Evolutionary conservation across 495 filamentous ascomycete species (phyloP), one percentile per base, ranked within the genome.

Genomic region (Oleoguttula mirabilis): DNA sequence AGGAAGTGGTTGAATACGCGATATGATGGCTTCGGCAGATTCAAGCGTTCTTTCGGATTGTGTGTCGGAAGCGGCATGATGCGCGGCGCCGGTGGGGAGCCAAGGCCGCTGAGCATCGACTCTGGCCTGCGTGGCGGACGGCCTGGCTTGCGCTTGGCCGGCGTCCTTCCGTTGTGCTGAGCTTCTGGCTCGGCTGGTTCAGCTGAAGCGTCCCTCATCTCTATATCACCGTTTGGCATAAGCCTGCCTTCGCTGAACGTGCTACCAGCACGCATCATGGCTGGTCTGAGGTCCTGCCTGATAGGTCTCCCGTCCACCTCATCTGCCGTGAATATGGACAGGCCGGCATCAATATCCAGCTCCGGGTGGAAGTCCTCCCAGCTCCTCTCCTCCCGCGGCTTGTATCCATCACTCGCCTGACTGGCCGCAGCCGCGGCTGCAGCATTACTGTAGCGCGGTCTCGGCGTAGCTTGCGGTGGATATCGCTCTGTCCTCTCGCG

Each of bases 361-460:
- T 94, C 81, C 10, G 82, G 87, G 60, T 99, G 90, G 41, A 94
- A 96, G 61, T 96, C 92, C 54, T 92, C 84, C 82, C 88, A 99
- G 11, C 84, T 82, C 41, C 88, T 78, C 62, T 99, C 90, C 60
- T 99, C 90, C 43, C 90, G 71, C 2, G 90, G 90, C 57, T 99
- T 96, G 63, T 94, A 95, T 12, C 86, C 86, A 64, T 95, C 88
- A 47, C 79, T 86, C 50, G 88, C 82, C 36, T 84, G 84, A 19
- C 85, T 73, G 19, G 85, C 85, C 27, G 84, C 81, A 3, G 82
- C 80, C 15, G 84, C 84, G 7, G 85, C 84, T 19, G 87, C 85
- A 16, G 86, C 84, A 54, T 24, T 45, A 14, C 76, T 82, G 45
- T 79, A 86, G 21, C 73, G 66, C 58, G 71, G 52, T 53, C 67